Base-by-base conservation (phyloP, 2,329 filamentous ascomycete genomes). In the Dactylella cylindrospora region DNA sequence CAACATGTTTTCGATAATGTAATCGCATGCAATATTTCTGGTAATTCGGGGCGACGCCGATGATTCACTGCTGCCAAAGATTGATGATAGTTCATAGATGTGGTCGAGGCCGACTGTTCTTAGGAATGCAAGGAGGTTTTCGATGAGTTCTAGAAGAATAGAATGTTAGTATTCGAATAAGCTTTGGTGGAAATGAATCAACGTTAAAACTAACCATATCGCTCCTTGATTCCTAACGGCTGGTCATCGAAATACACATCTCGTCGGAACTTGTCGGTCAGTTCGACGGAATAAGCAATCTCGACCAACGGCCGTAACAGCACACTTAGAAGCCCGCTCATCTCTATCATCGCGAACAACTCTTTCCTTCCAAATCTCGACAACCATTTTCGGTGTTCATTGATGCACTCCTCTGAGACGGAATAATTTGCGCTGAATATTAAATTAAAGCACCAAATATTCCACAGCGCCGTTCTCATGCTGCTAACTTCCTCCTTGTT, bases 181-280 rank as follows among this genome's bases (percentile, higher is more conserved):
- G 7, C 17, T 3, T 38, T 17, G 3, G 33, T 4, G 2, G 15
- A 39, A 40, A 15, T 19, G n/a, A n/a, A n/a, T n/a, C n/a, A n/a
- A n/a, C n/a, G n/a, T 29, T 5, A 7, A 20, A 41, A 61, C 55
- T 47, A 28, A 53, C 55, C 55, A 47, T 61, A 61, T 49, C 55
- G 41, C 35, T 38, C 55, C 26, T 61, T 61, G 41, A 61, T 61
- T 19, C 44, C 55, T 19, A 53, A 32, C 29, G 55, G 55, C 43
- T 61, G 55, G 17, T 61, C 55, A 47, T 61, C 55, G 31, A 61
- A 61, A 28, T 61, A 61, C 1, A 41, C 55, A 32, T 61, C 55
- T 22, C 55, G 55, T 43, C 55, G 55, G 29, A 61, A 61, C 33
- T 61, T 61, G 29, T 61, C 55, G 35, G 55, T 61, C 26, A 61